phyloP scores from a whole-genome alignment of 352 stramenopile species.

The Phytophthora sp. region DNA sequence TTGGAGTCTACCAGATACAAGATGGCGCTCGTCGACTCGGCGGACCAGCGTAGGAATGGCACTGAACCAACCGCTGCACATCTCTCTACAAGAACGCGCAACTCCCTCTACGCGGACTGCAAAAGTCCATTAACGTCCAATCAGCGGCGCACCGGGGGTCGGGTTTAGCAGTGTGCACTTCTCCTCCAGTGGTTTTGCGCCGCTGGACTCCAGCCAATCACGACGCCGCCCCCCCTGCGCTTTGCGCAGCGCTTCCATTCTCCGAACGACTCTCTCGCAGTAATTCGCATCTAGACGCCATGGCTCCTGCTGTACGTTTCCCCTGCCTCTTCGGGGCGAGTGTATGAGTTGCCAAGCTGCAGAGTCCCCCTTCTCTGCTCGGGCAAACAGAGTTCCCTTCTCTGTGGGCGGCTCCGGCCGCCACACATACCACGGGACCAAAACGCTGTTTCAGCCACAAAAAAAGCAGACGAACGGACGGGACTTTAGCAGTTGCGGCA shows the following conservation, averaged over 20 bases:
- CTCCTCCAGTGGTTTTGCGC: constrained; percentile 40
- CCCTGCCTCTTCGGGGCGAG: constrained; percentile 11
- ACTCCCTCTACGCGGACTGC: constrained; percentile 50
- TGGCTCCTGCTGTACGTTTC: constrained; percentile 65
- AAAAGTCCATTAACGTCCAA: constrained; percentile 35
- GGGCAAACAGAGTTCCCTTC: constrained; percentile 91
- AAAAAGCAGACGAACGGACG: neutral
- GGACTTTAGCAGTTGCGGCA: constrained; percentile 14
- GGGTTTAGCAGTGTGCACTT: constrained; percentile 4
- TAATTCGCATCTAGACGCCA: constrained; percentile 33
- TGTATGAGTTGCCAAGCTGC: constrained; percentile 86
- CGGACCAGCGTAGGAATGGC: constrained; percentile 10
- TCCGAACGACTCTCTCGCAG: constrained; percentile 44
- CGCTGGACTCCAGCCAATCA: constrained; percentile 36
- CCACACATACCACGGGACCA: constrained; percentile 59
- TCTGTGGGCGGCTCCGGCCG: constrained; percentile 64
- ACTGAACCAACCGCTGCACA: constrained; percentile 49
- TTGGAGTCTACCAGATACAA: constrained; percentile 92
- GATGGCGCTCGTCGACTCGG: constrained; percentile 47
- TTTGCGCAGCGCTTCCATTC: constrained; percentile 27
- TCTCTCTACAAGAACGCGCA: constrained; percentile 52
- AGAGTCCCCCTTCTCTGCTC: constrained; percentile 86
- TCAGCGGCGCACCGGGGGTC: constrained; percentile 4
- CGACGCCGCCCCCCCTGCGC: neutral
- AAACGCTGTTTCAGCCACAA: constrained; percentile 21